Conservation (phyloP, 2,329 filamentous ascomycete species). For the Fusarium miscanthi region DNA sequence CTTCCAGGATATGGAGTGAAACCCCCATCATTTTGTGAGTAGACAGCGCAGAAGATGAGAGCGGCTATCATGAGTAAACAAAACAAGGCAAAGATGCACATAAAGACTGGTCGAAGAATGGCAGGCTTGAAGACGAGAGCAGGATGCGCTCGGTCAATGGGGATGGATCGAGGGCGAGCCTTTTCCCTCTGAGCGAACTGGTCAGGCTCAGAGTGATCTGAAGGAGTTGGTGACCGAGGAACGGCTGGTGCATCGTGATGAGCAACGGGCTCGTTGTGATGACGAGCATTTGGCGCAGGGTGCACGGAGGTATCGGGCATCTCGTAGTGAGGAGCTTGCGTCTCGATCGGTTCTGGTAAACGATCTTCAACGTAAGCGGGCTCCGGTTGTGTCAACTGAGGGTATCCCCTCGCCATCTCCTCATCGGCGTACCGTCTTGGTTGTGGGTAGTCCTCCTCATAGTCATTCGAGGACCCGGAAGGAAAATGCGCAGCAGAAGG, state of each 20-base stretch:
- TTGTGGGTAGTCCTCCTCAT: slow-evolving; percentile 46
- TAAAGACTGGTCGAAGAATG: slow-evolving; percentile 74
- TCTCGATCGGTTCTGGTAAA: slow-evolving; percentile 39
- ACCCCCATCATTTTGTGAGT: slow-evolving; percentile 70
- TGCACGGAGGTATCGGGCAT: slow-evolving; percentile 36
- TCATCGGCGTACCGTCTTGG: slow-evolving; percentile 34
- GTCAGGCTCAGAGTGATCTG: slow-evolving; percentile 23
- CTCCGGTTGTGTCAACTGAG: slow-evolving; percentile 38
- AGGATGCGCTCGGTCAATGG: slow-evolving; percentile 54
- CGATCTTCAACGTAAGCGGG: slow-evolving; percentile 46
- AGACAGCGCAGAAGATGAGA: slow-evolving; percentile 78
- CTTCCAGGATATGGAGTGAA: slow-evolving; percentile 73
- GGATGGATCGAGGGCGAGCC: slow-evolving; percentile 52
- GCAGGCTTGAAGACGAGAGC: slow-evolving; percentile 76
- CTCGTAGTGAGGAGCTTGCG: slow-evolving; percentile 24
- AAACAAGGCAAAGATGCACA: slow-evolving; percentile 69
- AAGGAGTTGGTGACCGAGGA: slow-evolving; percentile 27
- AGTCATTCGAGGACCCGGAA: slow-evolving; percentile 52
- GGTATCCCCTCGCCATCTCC: slow-evolving; percentile 29
- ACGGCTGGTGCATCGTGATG: slow-evolving; percentile 26
- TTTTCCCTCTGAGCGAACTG: slow-evolving; percentile 41
- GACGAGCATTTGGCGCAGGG: slow-evolving; percentile 13
- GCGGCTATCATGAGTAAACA: slow-evolving; percentile 77
- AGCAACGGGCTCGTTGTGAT: slow-evolving; percentile 24
- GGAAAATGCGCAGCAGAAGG: slow-evolving; percentile 64